phyloP scores from a whole-genome alignment of 2,329 filamentous ascomycete species.

The Clarireedia monteithiana region DNA sequence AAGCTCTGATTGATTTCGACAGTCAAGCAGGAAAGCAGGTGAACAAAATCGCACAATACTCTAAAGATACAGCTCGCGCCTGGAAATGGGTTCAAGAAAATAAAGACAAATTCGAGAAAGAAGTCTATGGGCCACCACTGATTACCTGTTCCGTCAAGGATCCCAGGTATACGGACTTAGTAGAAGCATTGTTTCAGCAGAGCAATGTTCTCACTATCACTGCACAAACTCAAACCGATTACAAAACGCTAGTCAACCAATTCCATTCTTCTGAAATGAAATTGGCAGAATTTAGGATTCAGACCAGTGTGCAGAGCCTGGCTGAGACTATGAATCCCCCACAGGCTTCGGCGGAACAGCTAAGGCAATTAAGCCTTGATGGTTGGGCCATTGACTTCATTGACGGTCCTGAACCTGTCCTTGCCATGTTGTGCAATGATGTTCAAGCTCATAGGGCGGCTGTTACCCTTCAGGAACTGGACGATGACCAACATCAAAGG shows the following conservation, averaged over 20 bases:
- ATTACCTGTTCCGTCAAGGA: constrained; percentile 58
- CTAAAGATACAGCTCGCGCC: constrained; percentile 57
- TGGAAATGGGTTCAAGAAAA: constrained; percentile 81
- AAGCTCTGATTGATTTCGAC: constrained; percentile 52
- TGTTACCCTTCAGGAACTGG: constrained; percentile 55
- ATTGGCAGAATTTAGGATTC: constrained; percentile 62
- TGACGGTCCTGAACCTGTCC: constrained; percentile 70
- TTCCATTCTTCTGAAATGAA: constrained; percentile 52
- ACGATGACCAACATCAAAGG: constrained; percentile 58
- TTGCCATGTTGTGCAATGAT: constrained; percentile 81
- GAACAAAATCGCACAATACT: constrained; percentile 52
- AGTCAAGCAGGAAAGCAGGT: constrained; percentile 70
- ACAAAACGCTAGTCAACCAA: constrained; percentile 60
- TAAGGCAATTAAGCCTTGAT: constrained; percentile 59
- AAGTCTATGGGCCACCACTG: constrained; percentile 59
- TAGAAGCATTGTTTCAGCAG: constrained; percentile 49
- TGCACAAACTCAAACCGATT: constrained; percentile 67
- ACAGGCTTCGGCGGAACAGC: constrained; percentile 43
- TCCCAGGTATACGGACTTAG: constrained; percentile 44
- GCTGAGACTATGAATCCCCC: constrained; percentile 37
- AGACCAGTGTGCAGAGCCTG: constrained; percentile 42
- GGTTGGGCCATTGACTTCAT: constrained; percentile 74
- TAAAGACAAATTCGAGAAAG: constrained; percentile 48
- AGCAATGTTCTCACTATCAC: constrained; percentile 59
- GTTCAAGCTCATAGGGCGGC: constrained; percentile 61